Percentiles rank a stretch among this genome's conserved stretches.
Evolutionary conservation across 192 early-diverging fungal species (phyloP).

Genomic region (Umbelopsis isabellina): DNA sequence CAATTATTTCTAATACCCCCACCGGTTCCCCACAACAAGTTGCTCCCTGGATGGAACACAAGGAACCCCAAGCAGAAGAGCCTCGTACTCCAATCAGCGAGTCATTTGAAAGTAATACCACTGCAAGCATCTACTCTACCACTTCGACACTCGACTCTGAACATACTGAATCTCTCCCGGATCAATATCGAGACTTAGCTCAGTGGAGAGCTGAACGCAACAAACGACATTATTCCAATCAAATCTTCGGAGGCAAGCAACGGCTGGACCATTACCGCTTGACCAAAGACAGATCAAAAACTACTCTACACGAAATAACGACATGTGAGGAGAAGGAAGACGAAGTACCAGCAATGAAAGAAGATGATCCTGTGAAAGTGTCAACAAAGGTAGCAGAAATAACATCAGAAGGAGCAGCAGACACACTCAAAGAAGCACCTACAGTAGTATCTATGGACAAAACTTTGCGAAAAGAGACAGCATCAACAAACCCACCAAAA

Average conservation of each 20-base stretch:
- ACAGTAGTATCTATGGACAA: neutral
- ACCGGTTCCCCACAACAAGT: neutral
- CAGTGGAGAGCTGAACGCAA: slow-evolving; percentile 27
- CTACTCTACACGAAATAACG: neutral
- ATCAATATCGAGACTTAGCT: slow-evolving; percentile 31
- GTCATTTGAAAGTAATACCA: neutral
- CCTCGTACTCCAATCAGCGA: neutral
- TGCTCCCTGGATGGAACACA: slow-evolving; percentile 3
- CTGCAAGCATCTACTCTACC: neutral
- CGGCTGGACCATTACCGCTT: slow-evolving; percentile 23
- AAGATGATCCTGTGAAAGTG: neutral
- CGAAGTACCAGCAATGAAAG: neutral
- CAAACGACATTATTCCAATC: slow-evolving; percentile 28
- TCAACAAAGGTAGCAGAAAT: neutral
- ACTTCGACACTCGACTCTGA: slow-evolving; percentile 2
- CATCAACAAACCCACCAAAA: too few species aligned
- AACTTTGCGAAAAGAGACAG: neutral
- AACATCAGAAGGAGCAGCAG: too few species aligned
- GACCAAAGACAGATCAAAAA: slow-evolving; percentile 17
- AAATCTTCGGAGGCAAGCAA: slow-evolving; percentile 33
- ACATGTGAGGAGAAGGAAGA: neutral
- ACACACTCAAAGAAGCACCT: neutral
- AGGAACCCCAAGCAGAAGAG: neutral
- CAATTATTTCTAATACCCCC: slow-evolving; percentile 1
- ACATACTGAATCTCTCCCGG: neutral